A percentile compares a stretch with the other conserved stretches of the same genome.
These are phyloP conservation scores for Bigelowiella natans DNA, from an alignment of 78 protist genomes.

Conservation along the genomic window DNA sequence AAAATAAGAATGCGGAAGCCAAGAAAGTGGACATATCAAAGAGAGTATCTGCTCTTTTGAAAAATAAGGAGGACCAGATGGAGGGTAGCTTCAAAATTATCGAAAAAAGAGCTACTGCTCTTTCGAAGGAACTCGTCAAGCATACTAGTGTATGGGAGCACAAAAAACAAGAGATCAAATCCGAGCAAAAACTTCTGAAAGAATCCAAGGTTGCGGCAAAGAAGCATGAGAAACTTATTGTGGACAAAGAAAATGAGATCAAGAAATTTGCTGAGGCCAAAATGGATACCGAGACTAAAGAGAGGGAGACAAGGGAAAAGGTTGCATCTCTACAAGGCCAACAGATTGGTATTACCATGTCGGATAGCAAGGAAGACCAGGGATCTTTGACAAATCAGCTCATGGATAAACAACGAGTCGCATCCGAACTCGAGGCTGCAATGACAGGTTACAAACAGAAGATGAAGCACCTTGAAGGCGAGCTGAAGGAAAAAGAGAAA, in stretches of 20 bases:
- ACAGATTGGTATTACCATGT: neutral
- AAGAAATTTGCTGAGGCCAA: neutral
- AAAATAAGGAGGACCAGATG: neutral
- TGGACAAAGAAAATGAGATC: neutral
- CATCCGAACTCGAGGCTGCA: neutral
- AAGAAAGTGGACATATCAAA: neutral
- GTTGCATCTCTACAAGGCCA: neutral
- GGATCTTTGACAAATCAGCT: slow-evolving; percentile 4
- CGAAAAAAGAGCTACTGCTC: slow-evolving; percentile 24
- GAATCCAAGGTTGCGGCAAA: neutral
- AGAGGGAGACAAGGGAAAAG: neutral
- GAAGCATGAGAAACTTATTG: neutral
- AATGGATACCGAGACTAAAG: neutral
- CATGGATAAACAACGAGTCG: neutral
- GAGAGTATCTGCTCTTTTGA: neutral
- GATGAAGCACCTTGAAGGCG: neutral
- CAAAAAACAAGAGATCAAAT: neutral
- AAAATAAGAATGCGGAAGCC: neutral
- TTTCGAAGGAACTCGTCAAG: slow-evolving; percentile 28
- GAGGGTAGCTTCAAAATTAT: neutral
- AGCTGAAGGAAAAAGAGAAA: neutral
- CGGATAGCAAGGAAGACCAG: neutral
- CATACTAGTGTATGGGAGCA: neutral
- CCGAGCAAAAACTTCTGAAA: neutral
- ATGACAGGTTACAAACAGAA: neutral